Evolutionary conservation across 2,329 filamentous ascomycete genomes (phyloP).

Genomic region (Fusarium euwallaceae): DNA sequence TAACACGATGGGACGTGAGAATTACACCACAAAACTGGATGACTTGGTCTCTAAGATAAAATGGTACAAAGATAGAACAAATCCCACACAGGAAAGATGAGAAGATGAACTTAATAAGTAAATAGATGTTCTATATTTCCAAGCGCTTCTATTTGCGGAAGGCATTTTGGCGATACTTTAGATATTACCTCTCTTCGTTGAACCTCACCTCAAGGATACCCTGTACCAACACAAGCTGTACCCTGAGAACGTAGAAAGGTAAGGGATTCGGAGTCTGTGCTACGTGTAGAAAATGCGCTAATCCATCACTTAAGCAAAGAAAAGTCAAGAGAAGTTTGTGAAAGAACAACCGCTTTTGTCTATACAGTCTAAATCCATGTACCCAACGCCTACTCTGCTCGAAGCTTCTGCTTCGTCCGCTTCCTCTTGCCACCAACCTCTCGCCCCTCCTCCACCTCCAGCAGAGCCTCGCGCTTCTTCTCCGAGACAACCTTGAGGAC

Average conservation of each 20-base stretch:
- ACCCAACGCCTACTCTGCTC: conserved; percentile 45
- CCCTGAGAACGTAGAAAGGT: neutral
- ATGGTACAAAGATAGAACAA: neutral
- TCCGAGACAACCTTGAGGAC: conserved; percentile 91
- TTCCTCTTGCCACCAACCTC: conserved; percentile 91
- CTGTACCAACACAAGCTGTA: neutral
- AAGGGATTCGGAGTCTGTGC: neutral
- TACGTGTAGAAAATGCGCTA: neutral
- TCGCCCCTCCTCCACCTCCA: conserved; percentile 92
- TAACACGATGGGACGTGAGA: neutral
- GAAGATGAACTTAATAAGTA: neutral
- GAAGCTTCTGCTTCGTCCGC: conserved; percentile 70
- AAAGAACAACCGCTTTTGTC: conserved; percentile 29
- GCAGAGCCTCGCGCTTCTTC: conserved; percentile 91
- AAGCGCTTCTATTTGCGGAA: neutral
- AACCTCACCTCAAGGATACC: neutral
- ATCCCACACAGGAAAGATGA: neutral
- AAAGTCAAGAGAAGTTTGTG: neutral
- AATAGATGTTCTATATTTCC: neutral
- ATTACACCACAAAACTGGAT: neutral
- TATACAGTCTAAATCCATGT: conserved; percentile 2
- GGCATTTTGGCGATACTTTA: neutral
- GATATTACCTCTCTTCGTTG: neutral
- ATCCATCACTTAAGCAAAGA: neutral
- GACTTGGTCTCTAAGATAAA: neutral